A percentile compares a stretch with the other conserved stretches of the same genome.
phyloP scores from a whole-genome alignment of 2,329 filamentous ascomycete genomes.

The Neonectria hederae region DNA sequence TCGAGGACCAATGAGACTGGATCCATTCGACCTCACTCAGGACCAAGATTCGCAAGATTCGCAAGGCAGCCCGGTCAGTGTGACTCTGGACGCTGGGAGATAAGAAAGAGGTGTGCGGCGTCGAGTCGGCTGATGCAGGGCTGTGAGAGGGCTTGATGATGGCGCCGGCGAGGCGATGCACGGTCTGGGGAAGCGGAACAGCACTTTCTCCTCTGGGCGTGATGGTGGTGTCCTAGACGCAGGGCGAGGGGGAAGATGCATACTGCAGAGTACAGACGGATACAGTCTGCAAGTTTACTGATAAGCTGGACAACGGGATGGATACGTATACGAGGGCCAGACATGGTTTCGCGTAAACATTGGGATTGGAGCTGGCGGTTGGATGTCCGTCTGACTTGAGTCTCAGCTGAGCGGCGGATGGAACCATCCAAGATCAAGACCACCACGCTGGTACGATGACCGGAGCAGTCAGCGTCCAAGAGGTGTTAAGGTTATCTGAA shows the following conservation, averaged over 20 bases:
- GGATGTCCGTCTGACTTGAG: slow-evolving; percentile 10
- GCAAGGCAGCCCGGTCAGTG: slow-evolving; percentile 21
- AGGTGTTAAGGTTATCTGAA: slow-evolving; percentile 17
- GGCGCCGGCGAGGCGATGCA: slow-evolving; percentile 5
- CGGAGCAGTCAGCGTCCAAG: neutral
- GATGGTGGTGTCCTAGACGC: slow-evolving; percentile 9
- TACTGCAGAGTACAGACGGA: neutral
- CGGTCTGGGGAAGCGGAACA: slow-evolving; percentile 34
- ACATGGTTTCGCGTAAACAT: slow-evolving; percentile 23
- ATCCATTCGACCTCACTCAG: slow-evolving; percentile 29
- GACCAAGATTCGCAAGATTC: slow-evolving; percentile 24
- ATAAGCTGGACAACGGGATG: slow-evolving; percentile 16
- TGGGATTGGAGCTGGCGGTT: slow-evolving; percentile 5
- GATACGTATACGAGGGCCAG: neutral
- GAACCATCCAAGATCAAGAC: neutral
- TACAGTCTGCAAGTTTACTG: neutral
- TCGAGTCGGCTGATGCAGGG: slow-evolving; percentile 27
- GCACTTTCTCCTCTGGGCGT: slow-evolving; percentile 1
- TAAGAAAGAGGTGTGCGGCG: slow-evolving; percentile 32
- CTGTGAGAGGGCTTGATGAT: slow-evolving; percentile 1
- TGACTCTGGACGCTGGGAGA: slow-evolving; percentile 24
- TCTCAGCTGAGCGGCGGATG: slow-evolving; percentile 10
- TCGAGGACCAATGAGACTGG: slow-evolving; percentile 37
- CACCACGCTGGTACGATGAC: slow-evolving; percentile 5
- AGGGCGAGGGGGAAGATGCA: neutral